A percentile compares a stretch with the other conserved stretches of the same genome.
Evolutionary conservation across 371 early-diverging fungal genomes (phyloP).

Genomic region (Mortierella sp.): DNA sequence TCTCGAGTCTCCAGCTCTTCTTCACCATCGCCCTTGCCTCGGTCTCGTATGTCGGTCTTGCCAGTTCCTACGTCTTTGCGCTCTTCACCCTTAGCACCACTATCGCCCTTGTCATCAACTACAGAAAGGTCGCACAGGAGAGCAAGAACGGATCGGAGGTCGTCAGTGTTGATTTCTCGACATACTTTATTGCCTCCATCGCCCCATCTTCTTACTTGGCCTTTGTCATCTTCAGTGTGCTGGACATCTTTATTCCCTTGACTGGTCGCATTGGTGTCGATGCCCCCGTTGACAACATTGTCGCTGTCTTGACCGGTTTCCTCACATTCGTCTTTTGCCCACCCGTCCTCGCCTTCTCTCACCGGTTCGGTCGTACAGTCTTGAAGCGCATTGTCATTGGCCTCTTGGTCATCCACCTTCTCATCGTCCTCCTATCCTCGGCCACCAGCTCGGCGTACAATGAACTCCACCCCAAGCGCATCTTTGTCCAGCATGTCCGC

Average conservation of each 20-base stretch:
- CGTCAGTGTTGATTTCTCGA: conserved; percentile 35
- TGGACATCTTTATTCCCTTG: conserved; percentile 81
- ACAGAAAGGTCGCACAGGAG: conserved; percentile 19
- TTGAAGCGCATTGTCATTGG: conserved; percentile 59
- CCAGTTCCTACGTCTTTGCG: conserved; percentile 48
- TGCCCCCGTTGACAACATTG: conserved; percentile 78
- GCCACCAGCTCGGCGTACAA: conserved; percentile 68
- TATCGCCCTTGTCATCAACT: conserved; percentile 29
- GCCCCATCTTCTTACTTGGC: conserved; percentile 64
- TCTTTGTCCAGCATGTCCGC: conserved; percentile 76
- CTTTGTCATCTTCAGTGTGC: conserved; percentile 64
- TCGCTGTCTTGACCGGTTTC: conserved; percentile 73
- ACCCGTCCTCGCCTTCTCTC: conserved; percentile 69
- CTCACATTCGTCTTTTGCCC: conserved; percentile 63
- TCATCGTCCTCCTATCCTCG: conserved; percentile 61
- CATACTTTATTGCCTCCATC: conserved; percentile 62
- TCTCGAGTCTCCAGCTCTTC: conserved; percentile 37
- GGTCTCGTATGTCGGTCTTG: conserved; percentile 40
- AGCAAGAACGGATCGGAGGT: conserved; percentile 27
- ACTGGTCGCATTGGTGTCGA: conserved; percentile 81
- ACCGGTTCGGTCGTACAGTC: conserved; percentile 65
- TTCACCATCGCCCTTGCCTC: conserved; percentile 28
- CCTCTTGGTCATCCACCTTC: conserved; percentile 57
- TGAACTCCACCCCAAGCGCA: conserved; percentile 75
- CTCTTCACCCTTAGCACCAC: conserved; percentile 43